These are phyloP conservation scores for Gnaphalium uliginosum DNA, from an alignment of 129 eudicot genomes.

Conservation along the genomic window DNA sequence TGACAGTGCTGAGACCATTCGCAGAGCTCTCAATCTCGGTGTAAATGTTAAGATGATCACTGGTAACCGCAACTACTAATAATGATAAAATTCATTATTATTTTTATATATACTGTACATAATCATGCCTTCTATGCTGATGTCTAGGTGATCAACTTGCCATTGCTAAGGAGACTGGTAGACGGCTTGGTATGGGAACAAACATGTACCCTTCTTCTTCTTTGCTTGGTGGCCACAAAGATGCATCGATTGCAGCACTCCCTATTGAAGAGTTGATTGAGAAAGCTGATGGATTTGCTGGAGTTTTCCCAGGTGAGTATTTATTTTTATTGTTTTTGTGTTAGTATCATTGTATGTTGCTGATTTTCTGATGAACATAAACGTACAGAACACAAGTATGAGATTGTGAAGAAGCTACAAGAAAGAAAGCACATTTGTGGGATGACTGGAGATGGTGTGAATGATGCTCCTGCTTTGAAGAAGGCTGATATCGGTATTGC, in stretches of 20 bases:
- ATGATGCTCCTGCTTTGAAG: conserved; percentile 90
- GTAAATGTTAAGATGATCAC: conserved; percentile 93
- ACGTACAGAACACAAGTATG: conserved; percentile 74
- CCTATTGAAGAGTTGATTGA: conserved; percentile 84
- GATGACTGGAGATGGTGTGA: conserved; percentile 95
- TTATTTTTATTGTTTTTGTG: not conserved
- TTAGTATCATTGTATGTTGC: not conserved
- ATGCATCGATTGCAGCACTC: conserved; percentile 72
- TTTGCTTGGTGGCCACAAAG: conserved; percentile 81
- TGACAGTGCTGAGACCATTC: conserved; percentile 94
- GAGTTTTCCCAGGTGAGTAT: conserved; percentile 74
- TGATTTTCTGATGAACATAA: conserved; percentile 8
- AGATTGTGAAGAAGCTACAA: conserved; percentile 83
- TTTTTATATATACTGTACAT: not conserved
- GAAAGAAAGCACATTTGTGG: conserved; percentile 89
- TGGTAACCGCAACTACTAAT: conserved; percentile 40
- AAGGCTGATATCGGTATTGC: conserved; percentile 90
- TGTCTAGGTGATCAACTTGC: conserved; percentile 86
- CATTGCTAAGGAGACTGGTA: conserved; percentile 86
- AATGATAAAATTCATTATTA: not conserved
- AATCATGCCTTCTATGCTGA: not conserved
- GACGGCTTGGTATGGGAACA: conserved; percentile 90
- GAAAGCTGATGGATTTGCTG: conserved; percentile 95
- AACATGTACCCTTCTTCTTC: conserved; percentile 92
- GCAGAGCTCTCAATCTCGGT: conserved; percentile 86